A percentile compares a stretch with the other conserved stretches of the same genome.
phyloP scores from a whole-genome alignment of 805 yeast species.

The Ogataea nakhonphanomensis region DNA sequence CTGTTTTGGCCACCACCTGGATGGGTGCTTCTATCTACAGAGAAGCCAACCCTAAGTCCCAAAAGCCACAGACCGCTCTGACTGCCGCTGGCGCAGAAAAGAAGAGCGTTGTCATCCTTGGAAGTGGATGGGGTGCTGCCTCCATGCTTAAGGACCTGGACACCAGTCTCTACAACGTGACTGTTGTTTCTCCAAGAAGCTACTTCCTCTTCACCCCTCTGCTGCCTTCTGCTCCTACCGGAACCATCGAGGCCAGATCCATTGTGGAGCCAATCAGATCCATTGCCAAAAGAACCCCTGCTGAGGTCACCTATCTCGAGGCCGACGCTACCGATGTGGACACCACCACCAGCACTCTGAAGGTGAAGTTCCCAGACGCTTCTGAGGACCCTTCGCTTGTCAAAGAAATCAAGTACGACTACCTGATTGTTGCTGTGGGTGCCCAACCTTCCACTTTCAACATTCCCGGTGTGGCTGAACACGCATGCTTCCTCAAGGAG shows the following conservation, averaged over 20 bases:
- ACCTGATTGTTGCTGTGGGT: constrained; percentile 54
- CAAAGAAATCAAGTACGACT: constrained; percentile 37
- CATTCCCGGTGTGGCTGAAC: constrained; percentile 55
- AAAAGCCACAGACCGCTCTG: constrained; percentile 40
- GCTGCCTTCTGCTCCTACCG: constrained; percentile 54
- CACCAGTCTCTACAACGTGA: constrained; percentile 51
- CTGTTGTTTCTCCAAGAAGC: constrained; percentile 52
- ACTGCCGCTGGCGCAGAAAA: constrained; percentile 45
- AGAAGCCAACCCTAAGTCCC: constrained; percentile 42
- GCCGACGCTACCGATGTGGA: constrained; percentile 55
- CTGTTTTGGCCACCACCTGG: constrained; percentile 31
- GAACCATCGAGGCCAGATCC: constrained; percentile 50
- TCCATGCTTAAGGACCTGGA: constrained; percentile 51
- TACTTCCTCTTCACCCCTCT: constrained; percentile 55
- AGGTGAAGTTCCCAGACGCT: constrained; percentile 39
- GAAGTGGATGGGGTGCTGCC: constrained; percentile 58
- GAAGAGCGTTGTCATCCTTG: constrained; percentile 40
- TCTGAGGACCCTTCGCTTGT: constrained; percentile 32
- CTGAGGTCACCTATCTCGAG: constrained; percentile 51
- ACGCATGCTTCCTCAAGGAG: constrained; percentile 51
- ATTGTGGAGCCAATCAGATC: constrained; percentile 53
- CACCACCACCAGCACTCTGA: constrained; percentile 40
- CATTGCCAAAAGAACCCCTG: constrained; percentile 47
- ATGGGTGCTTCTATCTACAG: constrained; percentile 37
- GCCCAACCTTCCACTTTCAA: constrained; percentile 57